Conservation (phyloP, 345 rosid species). For the Orychophragmus violaceus region DNA sequence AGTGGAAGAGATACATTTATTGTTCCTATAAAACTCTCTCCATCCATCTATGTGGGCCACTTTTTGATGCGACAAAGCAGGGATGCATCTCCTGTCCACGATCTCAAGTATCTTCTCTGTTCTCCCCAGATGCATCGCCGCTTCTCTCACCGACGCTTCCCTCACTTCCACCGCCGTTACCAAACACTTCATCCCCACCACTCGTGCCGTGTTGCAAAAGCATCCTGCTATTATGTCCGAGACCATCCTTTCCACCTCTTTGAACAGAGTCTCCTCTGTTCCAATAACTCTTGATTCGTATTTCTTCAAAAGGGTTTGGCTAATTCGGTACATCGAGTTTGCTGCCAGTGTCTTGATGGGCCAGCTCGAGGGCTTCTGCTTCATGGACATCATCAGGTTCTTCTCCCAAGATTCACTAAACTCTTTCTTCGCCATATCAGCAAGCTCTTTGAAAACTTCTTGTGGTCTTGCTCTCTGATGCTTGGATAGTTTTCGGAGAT, state of each 20-base stretch:
- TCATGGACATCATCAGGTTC: slow-evolving; percentile 15
- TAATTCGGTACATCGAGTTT: slow-evolving; percentile 69
- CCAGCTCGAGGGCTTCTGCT: slow-evolving; percentile 53
- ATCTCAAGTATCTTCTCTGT: slow-evolving; percentile 47
- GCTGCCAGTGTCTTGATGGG: slow-evolving; percentile 58
- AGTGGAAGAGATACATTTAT: neutral
- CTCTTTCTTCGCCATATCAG: slow-evolving; percentile 40
- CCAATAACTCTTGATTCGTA: slow-evolving; percentile 18
- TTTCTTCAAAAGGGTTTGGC: slow-evolving; percentile 47
- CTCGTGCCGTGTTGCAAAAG: slow-evolving; percentile 52
- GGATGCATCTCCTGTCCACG: slow-evolving; percentile 37
- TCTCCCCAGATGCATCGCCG: slow-evolving; percentile 57
- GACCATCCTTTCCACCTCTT: slow-evolving; percentile 39
- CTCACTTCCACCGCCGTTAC: slow-evolving; percentile 50
- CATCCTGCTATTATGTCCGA: slow-evolving; percentile 74
- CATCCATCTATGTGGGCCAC: slow-evolving; percentile 52
- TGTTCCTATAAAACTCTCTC: slow-evolving; percentile 32
- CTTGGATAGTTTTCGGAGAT: slow-evolving; percentile 42
- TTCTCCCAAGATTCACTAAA: slow-evolving; percentile 34
- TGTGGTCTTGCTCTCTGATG: slow-evolving; percentile 32
- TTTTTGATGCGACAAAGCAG: slow-evolving; percentile 36
- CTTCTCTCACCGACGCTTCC: slow-evolving; percentile 40
- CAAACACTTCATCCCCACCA: slow-evolving; percentile 48
- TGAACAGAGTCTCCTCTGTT: slow-evolving; percentile 36
- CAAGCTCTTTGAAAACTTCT: slow-evolving; percentile 49